Percentiles rank a stretch among this genome's conserved stretches.
Evolutionary conservation across 106 monocot genomes (phyloP).

Genomic region (Dioscorea dumetorum): DNA sequence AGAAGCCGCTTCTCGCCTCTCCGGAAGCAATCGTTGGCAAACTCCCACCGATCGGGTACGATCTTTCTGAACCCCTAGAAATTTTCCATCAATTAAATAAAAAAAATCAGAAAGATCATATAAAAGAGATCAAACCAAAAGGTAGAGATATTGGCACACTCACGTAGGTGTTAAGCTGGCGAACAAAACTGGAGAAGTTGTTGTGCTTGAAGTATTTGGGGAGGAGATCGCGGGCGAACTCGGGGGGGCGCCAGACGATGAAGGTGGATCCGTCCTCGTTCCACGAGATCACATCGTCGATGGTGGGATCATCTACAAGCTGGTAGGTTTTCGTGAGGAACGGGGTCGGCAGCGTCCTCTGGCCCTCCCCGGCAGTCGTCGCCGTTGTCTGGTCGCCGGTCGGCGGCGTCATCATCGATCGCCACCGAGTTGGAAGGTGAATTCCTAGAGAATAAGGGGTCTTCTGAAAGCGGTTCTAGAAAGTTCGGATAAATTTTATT

Average conservation of each 20-base stretch:
- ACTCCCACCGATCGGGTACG: slow-evolving; percentile 87
- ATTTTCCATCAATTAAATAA: no score
- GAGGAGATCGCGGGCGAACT: slow-evolving; percentile 82
- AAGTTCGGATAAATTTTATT: slow-evolving; percentile 6
- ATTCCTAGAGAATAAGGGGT: neutral
- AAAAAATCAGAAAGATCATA: neutral
- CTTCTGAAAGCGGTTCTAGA: slow-evolving; percentile 16
- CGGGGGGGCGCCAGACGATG: slow-evolving; percentile 90
- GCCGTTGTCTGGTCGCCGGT: neutral
- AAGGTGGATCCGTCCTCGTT: slow-evolving; percentile 88
- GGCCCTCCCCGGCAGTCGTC: slow-evolving; percentile 14
- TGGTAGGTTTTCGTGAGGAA: slow-evolving; percentile 92
- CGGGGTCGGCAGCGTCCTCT: slow-evolving; percentile 70
- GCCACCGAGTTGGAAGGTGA: neutral
- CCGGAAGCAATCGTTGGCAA: slow-evolving; percentile 75
- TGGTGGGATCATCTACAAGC: slow-evolving; percentile 71
- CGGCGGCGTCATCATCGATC: slow-evolving; percentile 3
- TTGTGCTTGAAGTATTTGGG: slow-evolving; percentile 97
- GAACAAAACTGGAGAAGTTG: slow-evolving; percentile 94
- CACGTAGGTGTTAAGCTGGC: slow-evolving; percentile 92
- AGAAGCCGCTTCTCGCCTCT: slow-evolving; percentile 58
- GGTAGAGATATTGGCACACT: neutral
- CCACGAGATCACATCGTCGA: slow-evolving; percentile 90
- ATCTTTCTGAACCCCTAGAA: slow-evolving; percentile 80
- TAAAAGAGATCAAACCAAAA: neutral